Base-by-base conservation (phyloP, 2,329 filamentous ascomycete species). In the Venturiaceae sp. region DNA sequence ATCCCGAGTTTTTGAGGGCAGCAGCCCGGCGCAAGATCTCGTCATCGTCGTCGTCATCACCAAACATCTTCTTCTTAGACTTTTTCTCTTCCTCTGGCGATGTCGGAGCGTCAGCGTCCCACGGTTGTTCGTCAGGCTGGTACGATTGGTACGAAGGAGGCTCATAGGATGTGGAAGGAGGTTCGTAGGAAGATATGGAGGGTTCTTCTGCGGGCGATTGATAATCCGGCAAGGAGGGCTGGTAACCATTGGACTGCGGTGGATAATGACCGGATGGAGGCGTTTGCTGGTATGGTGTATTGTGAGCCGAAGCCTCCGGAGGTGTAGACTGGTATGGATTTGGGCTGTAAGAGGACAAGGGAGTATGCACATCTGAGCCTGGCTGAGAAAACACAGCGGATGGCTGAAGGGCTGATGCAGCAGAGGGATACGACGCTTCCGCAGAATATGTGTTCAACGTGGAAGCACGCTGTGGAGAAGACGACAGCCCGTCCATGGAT, bases 1-100 rank as follows among this genome's bases (percentile, higher is more conserved):
- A 21, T 69, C 86, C 80, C 69, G 87, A 86, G 30, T 77, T 80
- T 62, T 76, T 80, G 56, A 80, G 71, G 2, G 78, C 74, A 1
- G 81, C 75, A 46, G 79, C 81, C 34, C 77, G 75, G 39, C 74
- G 68, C 6, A 75, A 74, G 33, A 83, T 76, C 46, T 88, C 80
- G 60, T 88, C 83, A 62, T 86, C 84, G 26, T 90, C 88, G 13
- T 91, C 87, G 30, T 92, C 88, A 63, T 92, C 87, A 23, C 82
- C 84, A 69, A 88, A 91, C 74, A 88, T 89, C 72, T 88, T 86
- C 56, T 78, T 75, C 6, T 80, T 76, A 9, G 77, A 75, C 32
- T 73, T 54, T 26, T 57, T 34, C 39, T 61, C 32, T 16, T 50
- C 63, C 13, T 80, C 76, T 5, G 72, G 71, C 3, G 68, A 61